Base-by-base conservation (phyloP, 2,329 filamentous ascomycete species). In the Aspergillus brunneoviolaceus region DNA sequence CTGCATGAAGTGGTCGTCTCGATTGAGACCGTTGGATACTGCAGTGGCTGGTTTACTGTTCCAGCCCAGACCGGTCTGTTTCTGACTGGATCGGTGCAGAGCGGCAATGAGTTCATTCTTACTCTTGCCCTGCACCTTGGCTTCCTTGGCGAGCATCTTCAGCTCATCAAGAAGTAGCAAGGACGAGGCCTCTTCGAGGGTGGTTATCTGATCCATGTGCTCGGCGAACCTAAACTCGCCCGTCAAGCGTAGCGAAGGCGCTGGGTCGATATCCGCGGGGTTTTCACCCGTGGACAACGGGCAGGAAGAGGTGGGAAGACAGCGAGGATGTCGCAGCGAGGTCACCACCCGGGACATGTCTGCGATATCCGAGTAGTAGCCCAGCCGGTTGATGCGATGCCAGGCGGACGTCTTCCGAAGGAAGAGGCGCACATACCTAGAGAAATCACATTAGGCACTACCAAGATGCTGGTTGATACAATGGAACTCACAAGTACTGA, bases 351-450 rank as follows among this genome's bases (percentile, higher is more conserved):
- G 72, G 14, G 87, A 80, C 45, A 93, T 80, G 72, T 97, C 86
- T 49, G 88, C 84, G 62, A 99, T 89, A 72, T 98, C 93, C 64
- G 87, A 85, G 69, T 94, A 86, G 69, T 97, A 97, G 2, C 87
- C 86, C 27, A 99, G 77, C 23, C 87, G 86, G 68, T 84, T 86
- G 63, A 92, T 84, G 10, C 95, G 88, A 79, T 97, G 92, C 95
- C 95, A 99, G 1, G 88, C 87, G 23, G 90, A 90, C 1, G 91
- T 92, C 74, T 99, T 99, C 51, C 95, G 87, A 3, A 99, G 81
- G 71, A 99, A 99, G 1, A 99, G 80, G 23, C 95, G 87, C 14
- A 98, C 93, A 76, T 97, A 96, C 72, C 91, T 94, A 56, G 6
- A 14, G 3, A 6, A 4, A 6, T 35, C 12, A 35, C 33, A 35